Evolutionary conservation across 495 filamentous ascomycete genomes (phyloP).

Genomic region (Annulohypoxylon stygium): DNA sequence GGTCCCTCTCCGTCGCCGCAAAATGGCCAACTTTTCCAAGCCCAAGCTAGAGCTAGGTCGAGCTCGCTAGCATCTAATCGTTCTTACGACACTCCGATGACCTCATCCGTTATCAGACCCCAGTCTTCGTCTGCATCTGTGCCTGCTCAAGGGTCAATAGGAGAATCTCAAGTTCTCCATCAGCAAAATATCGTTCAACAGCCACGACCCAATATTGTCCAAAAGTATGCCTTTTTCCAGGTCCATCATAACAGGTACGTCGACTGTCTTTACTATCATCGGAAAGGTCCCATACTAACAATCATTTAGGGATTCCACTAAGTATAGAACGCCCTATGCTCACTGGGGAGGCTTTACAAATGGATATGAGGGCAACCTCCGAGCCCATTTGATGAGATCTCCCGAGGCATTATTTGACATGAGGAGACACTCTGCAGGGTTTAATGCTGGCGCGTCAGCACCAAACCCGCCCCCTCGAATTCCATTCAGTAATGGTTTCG

Average conservation of each 20-base stretch:
- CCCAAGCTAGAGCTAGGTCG: slow-evolving; percentile 50
- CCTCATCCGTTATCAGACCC: slow-evolving; percentile 50
- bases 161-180: slow-evolving; percentile 34
- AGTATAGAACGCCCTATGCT: slow-evolving; percentile 66
- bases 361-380: slow-evolving; percentile 65
- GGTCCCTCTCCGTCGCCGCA: slow-evolving; percentile 51
- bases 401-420: slow-evolving; percentile 55
- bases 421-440: slow-evolving; percentile 40
- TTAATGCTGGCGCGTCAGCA: slow-evolving; percentile 26
- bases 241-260: slow-evolving; percentile 52
- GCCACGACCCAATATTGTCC: slow-evolving; percentile 47
- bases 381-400: slow-evolving; percentile 60
- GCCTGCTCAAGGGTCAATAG: slow-evolving; percentile 44
- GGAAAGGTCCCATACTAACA: slow-evolving; percentile 24
- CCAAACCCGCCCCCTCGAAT: slow-evolving; percentile 13
- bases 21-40: slow-evolving; percentile 50
- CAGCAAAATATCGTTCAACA: slow-evolving; percentile 29
- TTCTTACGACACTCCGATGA: slow-evolving; percentile 52
- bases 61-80: slow-evolving; percentile 51
- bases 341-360: slow-evolving; percentile 67
- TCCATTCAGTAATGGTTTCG: slow-evolving; percentile 36
- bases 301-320: slow-evolving; percentile 57
- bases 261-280: neutral
- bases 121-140: slow-evolving; percentile 34
- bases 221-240: slow-evolving; percentile 67